These are phyloP conservation scores for Datura wrightii DNA, from an alignment of 257 asterid genomes.

Conservation along the genomic window DNA sequence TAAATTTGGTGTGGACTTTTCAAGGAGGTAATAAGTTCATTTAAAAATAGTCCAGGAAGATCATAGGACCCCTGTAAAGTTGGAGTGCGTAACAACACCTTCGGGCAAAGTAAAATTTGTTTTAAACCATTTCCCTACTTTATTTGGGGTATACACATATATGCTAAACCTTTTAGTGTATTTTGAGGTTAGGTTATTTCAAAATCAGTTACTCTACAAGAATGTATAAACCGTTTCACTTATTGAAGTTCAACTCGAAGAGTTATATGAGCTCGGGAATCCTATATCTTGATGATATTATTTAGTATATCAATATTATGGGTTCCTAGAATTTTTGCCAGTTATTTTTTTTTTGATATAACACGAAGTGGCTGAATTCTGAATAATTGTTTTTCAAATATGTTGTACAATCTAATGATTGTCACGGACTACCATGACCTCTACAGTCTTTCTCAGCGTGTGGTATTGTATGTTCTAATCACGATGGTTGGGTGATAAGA, in stretches of 20 bases:
- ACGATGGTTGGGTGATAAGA: neutral
- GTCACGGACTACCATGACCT: neutral
- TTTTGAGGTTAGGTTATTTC: neutral
- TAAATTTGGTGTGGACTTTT: too few species aligned
- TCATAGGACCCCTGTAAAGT: too few species aligned
- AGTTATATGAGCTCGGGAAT: neutral
- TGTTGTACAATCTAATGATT: neutral
- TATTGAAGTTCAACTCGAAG: neutral
- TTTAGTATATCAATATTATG: slow-evolving; percentile 8
- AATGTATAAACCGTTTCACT: neutral
- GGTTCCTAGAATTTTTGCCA: neutral
- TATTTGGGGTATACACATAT: neutral
- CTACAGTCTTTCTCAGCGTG: neutral
- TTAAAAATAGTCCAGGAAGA: too few species aligned
- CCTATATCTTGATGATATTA: neutral
- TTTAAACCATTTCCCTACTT: neutral
- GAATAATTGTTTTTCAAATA: slow-evolving; percentile 8
- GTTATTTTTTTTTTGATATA: neutral
- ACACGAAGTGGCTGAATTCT: neutral
- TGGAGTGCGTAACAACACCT: too few species aligned
- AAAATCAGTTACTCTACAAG: neutral
- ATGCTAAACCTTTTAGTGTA: neutral
- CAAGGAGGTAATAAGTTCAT: too few species aligned
- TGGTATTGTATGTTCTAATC: slow-evolving; percentile 12
- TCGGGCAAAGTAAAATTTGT: too few species aligned